Conservation (phyloP, 169 alveolate genomes). For the Cryptosporidium bovis region DNA sequence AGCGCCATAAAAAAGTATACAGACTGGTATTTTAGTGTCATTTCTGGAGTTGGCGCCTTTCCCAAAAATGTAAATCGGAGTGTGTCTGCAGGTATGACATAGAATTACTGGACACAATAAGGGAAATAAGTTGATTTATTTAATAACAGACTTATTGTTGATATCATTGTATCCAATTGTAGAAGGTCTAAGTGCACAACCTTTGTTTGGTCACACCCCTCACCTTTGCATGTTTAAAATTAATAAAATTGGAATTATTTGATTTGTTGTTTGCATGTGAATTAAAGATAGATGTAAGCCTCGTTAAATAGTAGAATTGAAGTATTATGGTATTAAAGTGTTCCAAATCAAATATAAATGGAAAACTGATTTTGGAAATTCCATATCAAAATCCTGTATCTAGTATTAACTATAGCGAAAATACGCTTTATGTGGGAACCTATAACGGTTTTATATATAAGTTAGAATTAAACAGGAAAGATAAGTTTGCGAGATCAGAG, state of each 20-base stretch:
- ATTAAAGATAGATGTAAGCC: background rate
- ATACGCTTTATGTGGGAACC: conserved; percentile 37
- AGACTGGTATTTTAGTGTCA: background rate
- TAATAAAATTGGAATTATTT: background rate
- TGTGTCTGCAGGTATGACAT: no score
- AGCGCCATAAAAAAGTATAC: background rate
- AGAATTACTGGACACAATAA: no score
- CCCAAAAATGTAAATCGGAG: conserved; percentile 4
- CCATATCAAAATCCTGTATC: conserved; percentile 50
- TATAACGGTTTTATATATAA: conserved; percentile 55
- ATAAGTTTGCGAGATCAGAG: background rate
- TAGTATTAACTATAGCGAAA: conserved; percentile 21
- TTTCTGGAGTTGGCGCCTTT: conserved; percentile 11
- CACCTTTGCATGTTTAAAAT: background rate
- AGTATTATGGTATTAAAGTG: no score
- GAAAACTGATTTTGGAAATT: background rate
- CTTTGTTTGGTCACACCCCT: background rate
- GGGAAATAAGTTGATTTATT: no score
- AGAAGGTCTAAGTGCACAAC: background rate
- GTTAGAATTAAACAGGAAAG: background rate
- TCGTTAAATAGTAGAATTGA: background rate
- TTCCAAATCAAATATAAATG: background rate
- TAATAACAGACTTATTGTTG: no score
- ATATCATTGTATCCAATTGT: background rate
- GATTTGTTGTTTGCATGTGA: background rate